Conservation (phyloP, 2,329 filamentous ascomycete species). For the Aspergillus puulaauensis region DNA sequence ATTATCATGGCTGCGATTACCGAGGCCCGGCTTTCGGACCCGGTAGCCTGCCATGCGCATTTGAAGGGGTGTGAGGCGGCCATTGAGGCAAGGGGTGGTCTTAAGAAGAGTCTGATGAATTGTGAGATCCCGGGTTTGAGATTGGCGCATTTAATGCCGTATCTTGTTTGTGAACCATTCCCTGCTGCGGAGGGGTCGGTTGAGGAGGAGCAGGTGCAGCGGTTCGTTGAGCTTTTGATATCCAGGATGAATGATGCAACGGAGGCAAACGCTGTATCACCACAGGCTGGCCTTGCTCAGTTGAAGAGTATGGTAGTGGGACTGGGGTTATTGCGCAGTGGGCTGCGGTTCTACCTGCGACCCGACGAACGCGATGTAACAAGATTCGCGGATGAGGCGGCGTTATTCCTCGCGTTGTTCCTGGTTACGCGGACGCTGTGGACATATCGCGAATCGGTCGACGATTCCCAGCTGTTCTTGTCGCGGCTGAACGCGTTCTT, state of each 20-base stretch:
- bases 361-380: neutral
- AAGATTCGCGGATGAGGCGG: neutral
- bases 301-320: neutral
- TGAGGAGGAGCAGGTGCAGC: neutral
- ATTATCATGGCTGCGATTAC: conserved; percentile 2
- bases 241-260: neutral
- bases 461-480: neutral
- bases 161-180: neutral
- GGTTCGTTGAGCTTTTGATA: neutral
- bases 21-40: neutral
- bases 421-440: neutral
- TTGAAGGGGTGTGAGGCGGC: neutral
- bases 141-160: neutral
- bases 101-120: neutral
- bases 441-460: neutral
- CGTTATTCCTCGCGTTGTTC: neutral
- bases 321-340: neutral
- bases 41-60: neutral
- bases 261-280: neutral
- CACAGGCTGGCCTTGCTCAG: neutral
- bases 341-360: neutral
- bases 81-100: neutral
- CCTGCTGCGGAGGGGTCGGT: neutral
- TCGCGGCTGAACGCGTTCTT: neutral
- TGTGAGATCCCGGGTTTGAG: neutral